Base-by-base conservation (phyloP, 306 rosid genomes). In the Pueraria montana region DNA sequence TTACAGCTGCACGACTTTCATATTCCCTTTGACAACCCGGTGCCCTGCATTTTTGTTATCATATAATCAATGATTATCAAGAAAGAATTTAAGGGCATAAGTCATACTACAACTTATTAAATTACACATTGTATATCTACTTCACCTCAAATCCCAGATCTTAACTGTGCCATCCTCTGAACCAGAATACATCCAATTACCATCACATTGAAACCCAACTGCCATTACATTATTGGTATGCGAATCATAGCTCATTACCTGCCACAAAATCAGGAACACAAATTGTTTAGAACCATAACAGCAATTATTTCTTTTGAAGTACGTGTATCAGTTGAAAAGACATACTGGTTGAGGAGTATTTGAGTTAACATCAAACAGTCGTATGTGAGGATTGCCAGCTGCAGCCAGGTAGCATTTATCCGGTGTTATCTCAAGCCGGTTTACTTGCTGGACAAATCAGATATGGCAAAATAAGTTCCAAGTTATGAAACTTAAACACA, bases 161-260 rank as follows among this genome's bases (percentile, higher is more conserved):
- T 96, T 96, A 82, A 96, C 99, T 0, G 99, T 94, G 84, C 99
- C 99, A 61, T 96, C 99, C 90, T 96, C 99, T 3, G 99, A 96
- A 81, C 99, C 99, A 43, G 99, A 96, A 87, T 96, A 96, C 99
- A 94, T 96, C 99, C 99, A 96, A 86, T 96, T 96, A 72, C 99
- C 99, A 89, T 96, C 99, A 77, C 99, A 96, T 78, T 96, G 99
- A 85, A 96, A 96, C 79, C 99, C 99, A 84, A 96, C 97, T 1
- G 99, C 96, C 99, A 94, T 94, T 55, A 96, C 99, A 84, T 96
- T 96, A 82, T 87, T 92, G 49, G 96, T 96, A 88, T 96, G 99
- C 12, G 97, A 92, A 84, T 96, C 99, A 87, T 93, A 96, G 91
- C 97, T 92, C 92, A 93, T 93, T 70, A 92, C 97, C 98, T 96